Conservation (phyloP, 2,329 filamentous ascomycete species). For the Pseudocercospora ulei region DNA sequence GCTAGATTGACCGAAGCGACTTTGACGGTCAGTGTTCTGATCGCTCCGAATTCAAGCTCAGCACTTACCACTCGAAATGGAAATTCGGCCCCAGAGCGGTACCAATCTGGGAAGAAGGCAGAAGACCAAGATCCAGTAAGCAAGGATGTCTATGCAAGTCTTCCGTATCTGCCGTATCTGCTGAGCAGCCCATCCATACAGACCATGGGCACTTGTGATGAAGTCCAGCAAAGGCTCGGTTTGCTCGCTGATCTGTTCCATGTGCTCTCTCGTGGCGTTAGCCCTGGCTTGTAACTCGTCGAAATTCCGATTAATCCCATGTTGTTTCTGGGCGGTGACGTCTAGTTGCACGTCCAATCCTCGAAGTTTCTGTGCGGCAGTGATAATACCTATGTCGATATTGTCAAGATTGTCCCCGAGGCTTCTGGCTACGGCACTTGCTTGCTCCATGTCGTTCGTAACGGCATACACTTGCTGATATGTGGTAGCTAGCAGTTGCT, state of each 20-base stretch:
- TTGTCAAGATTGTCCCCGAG: neutral
- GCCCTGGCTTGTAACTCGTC: neutral
- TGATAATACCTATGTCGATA: neutral
- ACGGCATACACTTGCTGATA: neutral
- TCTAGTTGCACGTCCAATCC: neutral
- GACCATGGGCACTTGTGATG: neutral
- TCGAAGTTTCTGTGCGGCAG: neutral
- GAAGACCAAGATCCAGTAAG: no score
- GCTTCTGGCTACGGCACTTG: neutral
- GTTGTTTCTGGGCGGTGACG: constrained; percentile 1
- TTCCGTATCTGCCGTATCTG: no score
- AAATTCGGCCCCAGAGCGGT: no score
- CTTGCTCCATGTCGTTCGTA: neutral
- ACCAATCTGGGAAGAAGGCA: no score
- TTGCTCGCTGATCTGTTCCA: neutral
- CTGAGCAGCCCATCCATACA: no score
- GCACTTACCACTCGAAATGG: no score
- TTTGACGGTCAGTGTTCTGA: no score
- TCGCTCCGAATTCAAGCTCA: no score
- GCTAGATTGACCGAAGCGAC: no score
- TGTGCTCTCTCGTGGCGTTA: neutral
- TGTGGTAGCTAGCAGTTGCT: neutral
- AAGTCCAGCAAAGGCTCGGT: neutral
- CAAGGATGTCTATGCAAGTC: no score
- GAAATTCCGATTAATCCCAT: constrained; percentile 1